Conservation (phyloP, 2,329 filamentous ascomycete genomes). For the Sporothrix sp. region DNA sequence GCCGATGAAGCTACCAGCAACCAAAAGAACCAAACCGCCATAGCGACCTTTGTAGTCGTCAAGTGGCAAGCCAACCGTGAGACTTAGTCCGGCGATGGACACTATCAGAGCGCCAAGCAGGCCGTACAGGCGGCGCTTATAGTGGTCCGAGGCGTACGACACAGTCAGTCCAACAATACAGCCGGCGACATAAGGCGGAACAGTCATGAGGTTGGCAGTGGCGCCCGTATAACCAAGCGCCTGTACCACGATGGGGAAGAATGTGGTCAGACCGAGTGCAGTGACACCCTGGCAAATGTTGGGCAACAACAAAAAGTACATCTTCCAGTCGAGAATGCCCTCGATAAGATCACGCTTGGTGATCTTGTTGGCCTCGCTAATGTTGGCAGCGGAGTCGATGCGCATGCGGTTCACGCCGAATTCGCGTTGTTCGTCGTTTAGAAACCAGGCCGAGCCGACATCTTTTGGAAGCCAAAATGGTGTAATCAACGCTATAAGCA, state of each 20-base stretch:
- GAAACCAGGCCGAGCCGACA: slow-evolving; percentile 29
- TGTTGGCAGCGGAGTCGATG: slow-evolving; percentile 7
- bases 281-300: slow-evolving; percentile 12
- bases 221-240: slow-evolving; percentile 15
- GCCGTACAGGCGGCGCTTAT: slow-evolving; percentile 9
- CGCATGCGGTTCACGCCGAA: slow-evolving; percentile 16
- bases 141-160: slow-evolving; percentile 4
- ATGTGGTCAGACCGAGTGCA: slow-evolving; percentile 7
- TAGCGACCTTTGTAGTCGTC: slow-evolving; percentile 4
- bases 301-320: slow-evolving; percentile 5
- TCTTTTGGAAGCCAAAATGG: not conserved
- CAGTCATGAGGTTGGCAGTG: slow-evolving; percentile 7
- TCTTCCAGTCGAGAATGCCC: slow-evolving; percentile 11
- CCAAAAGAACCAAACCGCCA: slow-evolving; percentile 7
- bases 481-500: slow-evolving; percentile 28
- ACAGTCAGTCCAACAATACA: slow-evolving; percentile 3
- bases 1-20: slow-evolving; percentile 7
- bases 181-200: slow-evolving; percentile 10
- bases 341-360: slow-evolving; percentile 8
- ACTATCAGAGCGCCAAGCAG: slow-evolving; percentile 4
- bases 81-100: slow-evolving; percentile 1
- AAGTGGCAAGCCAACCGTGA: slow-evolving; percentile 5
- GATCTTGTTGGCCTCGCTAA: slow-evolving; percentile 6
- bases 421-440: slow-evolving; percentile 27
- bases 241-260: slow-evolving; percentile 12